Conservation (phyloP, 2,329 filamentous ascomycete genomes). For the Zasmidium cellare region DNA sequence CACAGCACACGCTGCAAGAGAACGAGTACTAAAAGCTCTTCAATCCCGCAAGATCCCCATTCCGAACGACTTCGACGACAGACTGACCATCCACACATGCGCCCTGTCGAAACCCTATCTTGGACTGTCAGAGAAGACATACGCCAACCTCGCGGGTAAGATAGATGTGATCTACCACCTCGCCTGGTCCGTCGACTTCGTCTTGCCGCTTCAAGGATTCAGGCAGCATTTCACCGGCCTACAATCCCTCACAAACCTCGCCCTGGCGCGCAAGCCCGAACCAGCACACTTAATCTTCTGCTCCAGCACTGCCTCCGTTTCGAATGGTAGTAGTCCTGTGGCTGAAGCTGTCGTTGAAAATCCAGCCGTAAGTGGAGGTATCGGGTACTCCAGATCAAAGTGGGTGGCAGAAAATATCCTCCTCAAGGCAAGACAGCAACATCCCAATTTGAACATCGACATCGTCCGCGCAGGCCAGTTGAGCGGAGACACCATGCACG, state of each 20-base stretch:
- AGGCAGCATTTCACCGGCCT: constrained; percentile 54
- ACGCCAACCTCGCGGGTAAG: constrained; percentile 43
- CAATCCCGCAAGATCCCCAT: constrained; percentile 36
- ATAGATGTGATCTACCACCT: constrained; percentile 60
- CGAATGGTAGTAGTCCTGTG: constrained; percentile 42
- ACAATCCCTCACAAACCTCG: constrained; percentile 51
- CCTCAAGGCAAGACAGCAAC: constrained; percentile 35
- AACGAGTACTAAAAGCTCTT: constrained; percentile 49
- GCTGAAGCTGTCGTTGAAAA: constrained; percentile 44
- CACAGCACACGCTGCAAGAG: constrained; percentile 41
- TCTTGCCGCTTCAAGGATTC: constrained; percentile 55
- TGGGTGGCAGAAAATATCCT: constrained; percentile 61
- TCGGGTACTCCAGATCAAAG: constrained; percentile 59
- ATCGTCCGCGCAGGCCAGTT: constrained; percentile 51
- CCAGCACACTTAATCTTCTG: constrained; percentile 49
- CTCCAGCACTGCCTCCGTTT: constrained; percentile 46
- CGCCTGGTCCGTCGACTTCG: constrained; percentile 68
- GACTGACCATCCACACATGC: constrained; percentile 51
- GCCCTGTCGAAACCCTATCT: constrained; percentile 50
- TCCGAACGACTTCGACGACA: constrained; percentile 31
- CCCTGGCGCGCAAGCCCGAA: constrained; percentile 31
- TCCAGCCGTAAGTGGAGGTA: constrained; percentile 45
- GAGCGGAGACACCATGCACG: constrained; percentile 44
- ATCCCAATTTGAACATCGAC: constrained; percentile 39
- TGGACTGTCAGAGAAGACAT: constrained; percentile 47